Conservation (phyloP, 164 flowering plant species). For the Tetracentron sinense region DNA sequence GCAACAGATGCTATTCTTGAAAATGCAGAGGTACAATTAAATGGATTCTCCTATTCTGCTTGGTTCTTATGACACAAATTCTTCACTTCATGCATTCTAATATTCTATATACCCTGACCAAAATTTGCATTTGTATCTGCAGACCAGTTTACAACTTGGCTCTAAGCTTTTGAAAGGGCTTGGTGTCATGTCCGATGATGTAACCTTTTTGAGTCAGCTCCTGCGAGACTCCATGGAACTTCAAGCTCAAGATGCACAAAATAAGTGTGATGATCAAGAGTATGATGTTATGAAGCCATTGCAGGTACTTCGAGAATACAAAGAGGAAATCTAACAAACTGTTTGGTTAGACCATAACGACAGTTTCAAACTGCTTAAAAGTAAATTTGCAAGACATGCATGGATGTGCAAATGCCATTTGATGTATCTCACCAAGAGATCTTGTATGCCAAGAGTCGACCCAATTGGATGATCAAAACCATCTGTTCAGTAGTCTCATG, state of each 20-base stretch:
- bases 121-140: slow-evolving; percentile 22
- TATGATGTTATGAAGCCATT: slow-evolving; percentile 64
- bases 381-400: neutral
- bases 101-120: neutral
- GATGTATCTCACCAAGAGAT: neutral
- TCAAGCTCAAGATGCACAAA: slow-evolving; percentile 64
- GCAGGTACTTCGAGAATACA: slow-evolving; percentile 46
- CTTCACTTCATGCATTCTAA: neutral
- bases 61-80: slow-evolving; percentile 3
- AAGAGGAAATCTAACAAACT: neutral
- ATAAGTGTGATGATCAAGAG: slow-evolving; percentile 43
- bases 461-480: neutral
- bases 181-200: slow-evolving; percentile 97
- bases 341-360: neutral
- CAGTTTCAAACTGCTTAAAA: neutral
- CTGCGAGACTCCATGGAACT: slow-evolving; percentile 89
- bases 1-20: slow-evolving; percentile 95
- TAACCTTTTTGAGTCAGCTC: slow-evolving; percentile 70
- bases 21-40: slow-evolving; percentile 62
- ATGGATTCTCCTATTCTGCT: neutral
- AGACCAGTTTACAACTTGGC: slow-evolving; percentile 97
- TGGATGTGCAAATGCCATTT: neutral
- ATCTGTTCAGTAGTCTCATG: neutral
- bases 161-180: slow-evolving; percentile 87
- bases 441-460: neutral